Evolutionary conservation across 805 yeast genomes (phyloP), one percentile per base, ranked within the genome.

Genomic region (Saturnispora quitensis): DNA sequence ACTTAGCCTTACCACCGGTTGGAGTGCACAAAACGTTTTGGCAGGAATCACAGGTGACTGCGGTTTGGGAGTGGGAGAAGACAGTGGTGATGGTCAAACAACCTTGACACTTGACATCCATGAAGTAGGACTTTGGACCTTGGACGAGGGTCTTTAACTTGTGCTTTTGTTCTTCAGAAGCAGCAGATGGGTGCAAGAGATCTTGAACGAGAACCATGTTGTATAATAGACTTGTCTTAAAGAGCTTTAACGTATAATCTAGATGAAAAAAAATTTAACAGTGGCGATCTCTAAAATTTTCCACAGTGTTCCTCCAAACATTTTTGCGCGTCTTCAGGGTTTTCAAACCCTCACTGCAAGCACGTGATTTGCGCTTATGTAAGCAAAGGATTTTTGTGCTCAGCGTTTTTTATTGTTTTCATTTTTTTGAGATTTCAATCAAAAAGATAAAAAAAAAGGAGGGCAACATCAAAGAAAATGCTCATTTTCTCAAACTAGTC

Each of bases 51-150:
- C 99, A 93, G 70, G 97, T 86, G 70, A 93, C 99, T 69, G 97
- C 98, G 68, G 99, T 93, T 82, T 93, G 99, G 65, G 99, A 98
- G 77, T 93, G 99, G 61, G 98, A 91, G 86, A 93, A 93, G 64
- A 93, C 98, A 66, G 97, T 91, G 76, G 99, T 89, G 81, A 93
- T 93, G 84, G 84, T 86, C 74, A 91, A 82, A 81, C 99, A 93
- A 69, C 99, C 98, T 76, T 95, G 98, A 78, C 99, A 93, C 78
- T 91, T 93, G 68, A 93, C 99, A 73, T 93, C 99, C 97, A 93
- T 90, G 86, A 93, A 93, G 84, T 80, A 93, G 57, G 98, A 90
- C 85, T 98, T 88, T 77, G 99, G 99, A 60, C 86, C 73, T 75
- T 91, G 97, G 65, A 93, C 99, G 72, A 93, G 86, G 70, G 86